A percentile compares a stretch with the other conserved stretches of the same genome.
These are phyloP conservation scores for Saccharomyces hybrid DNA, from an alignment of 1,139 yeast genomes.

Conservation along the genomic window DNA sequence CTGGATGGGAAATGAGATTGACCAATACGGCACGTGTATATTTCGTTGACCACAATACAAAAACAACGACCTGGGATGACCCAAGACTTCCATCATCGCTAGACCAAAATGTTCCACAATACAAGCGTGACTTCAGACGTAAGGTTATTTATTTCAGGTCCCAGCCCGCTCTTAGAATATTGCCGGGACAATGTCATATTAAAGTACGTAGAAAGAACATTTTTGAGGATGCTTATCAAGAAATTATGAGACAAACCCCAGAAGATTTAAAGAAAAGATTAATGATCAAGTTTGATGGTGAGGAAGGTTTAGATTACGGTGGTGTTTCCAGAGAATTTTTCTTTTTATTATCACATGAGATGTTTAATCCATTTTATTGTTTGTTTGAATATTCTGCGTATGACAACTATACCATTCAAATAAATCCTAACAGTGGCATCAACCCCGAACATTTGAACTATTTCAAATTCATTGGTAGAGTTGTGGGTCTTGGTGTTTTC, in stretches of 20 bases:
- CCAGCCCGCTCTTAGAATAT: conserved; percentile 92
- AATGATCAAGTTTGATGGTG: conserved; percentile 98
- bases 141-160: conserved; percentile 95
- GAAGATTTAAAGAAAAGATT: conserved; percentile 94
- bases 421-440: conserved; percentile 95
- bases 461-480: conserved; percentile 97
- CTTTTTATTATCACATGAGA: conserved; percentile 91
- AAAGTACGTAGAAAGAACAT: conserved; percentile 95
- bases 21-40: conserved; percentile 97
- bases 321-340: conserved; percentile 98
- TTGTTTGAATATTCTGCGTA: conserved; percentile 95
- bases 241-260: conserved; percentile 97
- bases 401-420: conserved; percentile 94
- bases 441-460: conserved; percentile 97
- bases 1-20: conserved; percentile 99
- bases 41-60: conserved; percentile 97
- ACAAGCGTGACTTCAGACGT: conserved; percentile 97
- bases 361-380: conserved; percentile 98
- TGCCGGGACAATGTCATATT: conserved; percentile 98
- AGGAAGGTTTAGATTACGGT: conserved; percentile 98
- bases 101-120: conserved; percentile 98
- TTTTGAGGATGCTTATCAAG: conserved; percentile 96
- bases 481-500: conserved; percentile 96
- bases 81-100: conserved; percentile 95
- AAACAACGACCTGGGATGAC: conserved; percentile 99